These are phyloP conservation scores for Vickermania ingenoplastis DNA, from an alignment of 208 protist genomes.

Conservation along the genomic window DNA sequence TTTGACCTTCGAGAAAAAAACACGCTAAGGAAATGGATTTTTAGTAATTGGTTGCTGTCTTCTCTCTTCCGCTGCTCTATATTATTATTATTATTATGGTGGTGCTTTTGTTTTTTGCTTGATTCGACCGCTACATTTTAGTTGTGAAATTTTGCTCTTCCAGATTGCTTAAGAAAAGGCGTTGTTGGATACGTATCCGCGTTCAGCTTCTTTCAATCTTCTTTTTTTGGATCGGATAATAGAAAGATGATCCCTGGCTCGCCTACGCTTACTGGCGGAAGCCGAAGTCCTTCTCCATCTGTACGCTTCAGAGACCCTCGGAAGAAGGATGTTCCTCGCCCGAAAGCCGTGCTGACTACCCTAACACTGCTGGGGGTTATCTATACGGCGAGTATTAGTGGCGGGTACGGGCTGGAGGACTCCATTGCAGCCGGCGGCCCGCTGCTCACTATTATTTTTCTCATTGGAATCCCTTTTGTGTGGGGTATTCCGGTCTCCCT, in stretches of 20 bases:
- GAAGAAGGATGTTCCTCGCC: slow-evolving; percentile 17
- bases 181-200: too few species aligned
- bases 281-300: slow-evolving; percentile 37
- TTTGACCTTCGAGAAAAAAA: too few species aligned
- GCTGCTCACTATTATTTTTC: slow-evolving; percentile 74
- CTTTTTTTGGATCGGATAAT: background rate
- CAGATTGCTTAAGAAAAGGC: too few species aligned
- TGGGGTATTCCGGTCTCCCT: slow-evolving; percentile 84
- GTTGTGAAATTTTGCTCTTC: too few species aligned
- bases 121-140: too few species aligned
- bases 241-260: background rate
- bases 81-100: too few species aligned
- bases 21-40: too few species aligned
- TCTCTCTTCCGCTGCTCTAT: too few species aligned
- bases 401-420: slow-evolving; percentile 81
- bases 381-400: slow-evolving; percentile 82
- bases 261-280: background rate
- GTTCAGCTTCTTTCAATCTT: too few species aligned
- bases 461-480: slow-evolving; percentile 76
- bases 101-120: too few species aligned
- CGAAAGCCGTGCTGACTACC: slow-evolving; percentile 71
- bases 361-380: slow-evolving; percentile 85
- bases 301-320: slow-evolving; percentile 68
- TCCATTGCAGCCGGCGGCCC: slow-evolving; percentile 81
- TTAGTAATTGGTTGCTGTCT: too few species aligned